Evolutionary conservation across 1,139 yeast species (phyloP).

Genomic region (Scheffersomyces lignicola): DNA sequence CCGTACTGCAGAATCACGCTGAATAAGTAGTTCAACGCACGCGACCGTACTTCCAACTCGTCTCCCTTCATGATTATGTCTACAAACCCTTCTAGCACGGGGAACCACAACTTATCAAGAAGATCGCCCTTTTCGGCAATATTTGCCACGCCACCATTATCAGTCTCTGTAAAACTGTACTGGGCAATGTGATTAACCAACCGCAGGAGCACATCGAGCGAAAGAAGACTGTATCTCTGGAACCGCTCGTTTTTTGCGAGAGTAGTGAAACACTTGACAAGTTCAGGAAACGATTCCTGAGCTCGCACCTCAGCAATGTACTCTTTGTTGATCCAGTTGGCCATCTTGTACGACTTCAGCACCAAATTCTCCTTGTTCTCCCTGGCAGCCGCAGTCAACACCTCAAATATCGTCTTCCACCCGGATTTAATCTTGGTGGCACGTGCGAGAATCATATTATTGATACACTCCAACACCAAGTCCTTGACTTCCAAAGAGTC

Average conservation of each 20-base stretch:
- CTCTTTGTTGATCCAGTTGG: constrained; percentile 61
- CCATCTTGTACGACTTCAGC: constrained; percentile 60
- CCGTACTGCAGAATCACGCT: constrained; percentile 82
- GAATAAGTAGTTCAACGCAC: constrained; percentile 81
- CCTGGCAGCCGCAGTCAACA: constrained; percentile 65
- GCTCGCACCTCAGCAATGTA: constrained; percentile 62
- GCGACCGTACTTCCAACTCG: constrained; percentile 90
- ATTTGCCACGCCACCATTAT: constrained; percentile 13
- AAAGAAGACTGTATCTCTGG: constrained; percentile 77
- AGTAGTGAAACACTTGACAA: constrained; percentile 76
- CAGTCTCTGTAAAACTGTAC: constrained; percentile 22
- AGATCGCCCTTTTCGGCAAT: constrained; percentile 31
- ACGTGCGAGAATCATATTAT: constrained; percentile 80
- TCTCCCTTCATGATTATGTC: constrained; percentile 91
- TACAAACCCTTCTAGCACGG: constrained; percentile 80
- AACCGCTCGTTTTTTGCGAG: constrained; percentile 81
- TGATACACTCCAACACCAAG: constrained; percentile 87
- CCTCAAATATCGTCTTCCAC: constrained; percentile 87
- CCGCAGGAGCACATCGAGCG: constrained; percentile 72
- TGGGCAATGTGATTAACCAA: constrained; percentile 62
- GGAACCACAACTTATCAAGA: constrained; percentile 65
- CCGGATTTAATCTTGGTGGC: constrained; percentile 82
- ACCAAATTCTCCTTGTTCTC: constrained; percentile 61
- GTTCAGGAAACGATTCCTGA: constrained; percentile 73
- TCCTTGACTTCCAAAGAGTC: constrained; percentile 73